These are phyloP conservation scores for Hanseniaspora singularis DNA, from an alignment of 805 yeast genomes.

Conservation along the genomic window DNA sequence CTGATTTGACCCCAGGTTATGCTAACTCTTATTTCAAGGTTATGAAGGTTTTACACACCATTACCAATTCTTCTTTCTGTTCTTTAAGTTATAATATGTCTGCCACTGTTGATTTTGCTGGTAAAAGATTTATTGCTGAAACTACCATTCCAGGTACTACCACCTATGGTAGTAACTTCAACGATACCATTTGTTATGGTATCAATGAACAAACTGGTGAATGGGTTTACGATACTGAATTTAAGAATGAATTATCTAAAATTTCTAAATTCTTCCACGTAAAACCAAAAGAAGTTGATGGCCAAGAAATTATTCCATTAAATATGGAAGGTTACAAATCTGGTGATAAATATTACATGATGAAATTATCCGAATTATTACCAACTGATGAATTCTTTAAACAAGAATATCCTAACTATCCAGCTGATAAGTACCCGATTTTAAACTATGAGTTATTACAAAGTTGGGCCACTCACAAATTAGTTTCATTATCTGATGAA, in stretches of 20 bases:
- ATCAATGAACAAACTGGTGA: conserved; percentile 60
- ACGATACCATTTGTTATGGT: conserved; percentile 28
- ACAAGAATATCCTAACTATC: conserved; percentile 33
- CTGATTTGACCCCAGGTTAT: conserved; percentile 5
- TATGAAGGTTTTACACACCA: conserved; percentile 11
- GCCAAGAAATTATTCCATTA: conserved; percentile 33
- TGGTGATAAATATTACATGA: conserved; percentile 71
- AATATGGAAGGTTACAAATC: conserved; percentile 75
- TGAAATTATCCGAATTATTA: conserved; percentile 73
- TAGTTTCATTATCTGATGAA: conserved; percentile 33
- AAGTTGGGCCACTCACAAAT: conserved; percentile 72
- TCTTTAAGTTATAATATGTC: conserved; percentile 50
- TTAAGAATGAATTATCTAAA: conserved; percentile 43
- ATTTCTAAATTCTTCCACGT: conserved; percentile 69
- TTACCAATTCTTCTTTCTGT: conserved; percentile 2
- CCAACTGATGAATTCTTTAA: conserved; percentile 75
- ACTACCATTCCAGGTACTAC: conserved; percentile 80
- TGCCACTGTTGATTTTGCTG: conserved; percentile 79
- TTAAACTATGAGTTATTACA: conserved; percentile 75
- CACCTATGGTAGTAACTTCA: neutral
- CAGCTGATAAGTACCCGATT: conserved; percentile 58
- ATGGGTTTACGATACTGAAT: conserved; percentile 37
- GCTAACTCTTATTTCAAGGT: conserved; percentile 9
- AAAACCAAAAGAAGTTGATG: conserved; percentile 48
- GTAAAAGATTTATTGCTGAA: conserved; percentile 79